Base-by-base conservation (phyloP, 768 basidiomycete genomes). In the Suillus subalutaceus region DNA sequence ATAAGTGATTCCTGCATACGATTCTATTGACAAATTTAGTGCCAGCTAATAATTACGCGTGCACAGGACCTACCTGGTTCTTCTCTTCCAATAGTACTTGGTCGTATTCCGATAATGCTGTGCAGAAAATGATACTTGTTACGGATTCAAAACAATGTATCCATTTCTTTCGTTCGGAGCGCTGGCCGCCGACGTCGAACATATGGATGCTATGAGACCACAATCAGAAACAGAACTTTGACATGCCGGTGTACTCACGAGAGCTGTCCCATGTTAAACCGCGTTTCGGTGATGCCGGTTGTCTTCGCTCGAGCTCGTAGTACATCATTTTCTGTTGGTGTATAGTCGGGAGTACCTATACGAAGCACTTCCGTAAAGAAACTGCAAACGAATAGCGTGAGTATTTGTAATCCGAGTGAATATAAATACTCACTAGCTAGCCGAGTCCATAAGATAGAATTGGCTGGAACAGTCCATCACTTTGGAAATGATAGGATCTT, bases 371-470 rank as follows among this genome's bases (percentile, higher is more conserved):
- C 88, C 13, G 84, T 82, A 78, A 97, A 96, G 79, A 98, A 98
- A 77, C 93, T 95, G 67, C 12, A 23, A 50, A 13, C 10, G 18
- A 9, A 1, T 3, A 10, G 16, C 68, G 23, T 66, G 69, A 30
- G 60, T 26, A 58, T 38, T 0, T 46, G 38, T 7, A 12, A 60
- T 50, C 1, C 38, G 18, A 35, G 23, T 62, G 7, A 4, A 38
- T 41, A 41, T 50, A 30, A 10, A 32, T 13, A 85, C 91, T 74
- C 71, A 94, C 93, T 97, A 97, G 53, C 83, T 83, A 0, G 96
- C 96, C n/a, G 88, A 92, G 74, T 97, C 96, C 94, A 96, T 97
- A 16, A 97, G 81, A 74, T 97, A 96, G 72, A 97, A 97, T 63
- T 95, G 90, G 74, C 82, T 87, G 26, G 81, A 80, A 68, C 89